Evolutionary conservation across 305 asterid species (phyloP).

Genomic region (Ajuga reptans): DNA sequence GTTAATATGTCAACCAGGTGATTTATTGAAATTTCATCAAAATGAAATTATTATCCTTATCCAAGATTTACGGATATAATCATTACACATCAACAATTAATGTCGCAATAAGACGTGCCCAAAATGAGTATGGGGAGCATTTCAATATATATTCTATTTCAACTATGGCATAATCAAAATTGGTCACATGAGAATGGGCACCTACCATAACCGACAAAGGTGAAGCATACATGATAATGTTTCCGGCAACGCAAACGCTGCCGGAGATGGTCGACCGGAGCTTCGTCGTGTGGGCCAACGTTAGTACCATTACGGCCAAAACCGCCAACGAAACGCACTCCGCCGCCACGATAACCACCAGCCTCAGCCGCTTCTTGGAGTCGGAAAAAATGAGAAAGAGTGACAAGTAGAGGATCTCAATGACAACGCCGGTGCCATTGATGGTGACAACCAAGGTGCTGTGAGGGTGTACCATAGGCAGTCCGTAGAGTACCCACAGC

Average conservation of each 20-base stretch:
- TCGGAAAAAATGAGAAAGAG: slow-evolving; percentile 40
- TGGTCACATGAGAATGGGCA: too few relatives aligned
- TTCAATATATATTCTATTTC: too few relatives aligned
- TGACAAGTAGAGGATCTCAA: slow-evolving; percentile 43
- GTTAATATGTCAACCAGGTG: too few relatives aligned
- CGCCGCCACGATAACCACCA: slow-evolving; percentile 24
- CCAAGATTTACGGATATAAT: too few relatives aligned
- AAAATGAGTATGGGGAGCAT: too few relatives aligned
- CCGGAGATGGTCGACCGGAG: slow-evolving; percentile 63
- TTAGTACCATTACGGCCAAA: slow-evolving; percentile 47
- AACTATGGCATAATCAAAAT: too few relatives aligned
- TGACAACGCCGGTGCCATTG: slow-evolving; percentile 56
- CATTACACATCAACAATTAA: too few relatives aligned
- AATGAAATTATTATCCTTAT: too few relatives aligned
- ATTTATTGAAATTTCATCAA: too few relatives aligned
- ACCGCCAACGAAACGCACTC: slow-evolving; percentile 48
- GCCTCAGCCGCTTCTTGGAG: slow-evolving; percentile 33
- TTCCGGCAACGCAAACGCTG: slow-evolving; percentile 72
- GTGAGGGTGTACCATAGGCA: slow-evolving; percentile 69
- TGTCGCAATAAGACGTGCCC: too few relatives aligned
- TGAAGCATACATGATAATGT: slow-evolving; percentile 76
- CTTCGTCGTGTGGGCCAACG: not conserved
- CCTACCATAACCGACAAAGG: slow-evolving; percentile 77
- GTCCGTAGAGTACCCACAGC: slow-evolving; percentile 76
- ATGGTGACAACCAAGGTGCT: slow-evolving; percentile 67